Percentiles rank a stretch among this genome's conserved stretches.
These are phyloP conservation scores for Yamadazyma dendronema DNA, from an alignment of 1,139 yeast species.

Conservation along the genomic window DNA sequence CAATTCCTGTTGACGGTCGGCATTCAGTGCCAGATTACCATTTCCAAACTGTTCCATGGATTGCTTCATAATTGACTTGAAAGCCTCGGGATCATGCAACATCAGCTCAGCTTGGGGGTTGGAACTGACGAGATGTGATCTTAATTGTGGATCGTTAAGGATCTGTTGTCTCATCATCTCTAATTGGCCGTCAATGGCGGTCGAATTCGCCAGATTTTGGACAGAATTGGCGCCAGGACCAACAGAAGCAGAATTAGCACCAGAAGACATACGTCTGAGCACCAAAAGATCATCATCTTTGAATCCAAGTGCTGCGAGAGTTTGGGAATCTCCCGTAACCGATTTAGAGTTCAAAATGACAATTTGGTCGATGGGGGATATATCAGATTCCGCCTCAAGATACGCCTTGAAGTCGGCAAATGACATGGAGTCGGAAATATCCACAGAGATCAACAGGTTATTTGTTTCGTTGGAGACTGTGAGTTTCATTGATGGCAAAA, in stretches of 20 bases:
- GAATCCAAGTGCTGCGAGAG: constrained; percentile 48
- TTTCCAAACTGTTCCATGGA: constrained; percentile 21
- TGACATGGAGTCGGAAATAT: constrained; percentile 62
- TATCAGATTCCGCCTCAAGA: constrained; percentile 69
- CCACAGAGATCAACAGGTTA: constrained; percentile 42
- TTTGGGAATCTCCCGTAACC: constrained; percentile 28
- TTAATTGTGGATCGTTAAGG: constrained; percentile 36
- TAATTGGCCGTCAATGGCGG: constrained; percentile 35
- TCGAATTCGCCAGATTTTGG: too few species aligned
- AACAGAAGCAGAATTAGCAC: constrained; percentile 3
- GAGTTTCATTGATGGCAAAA: constrained; percentile 29
- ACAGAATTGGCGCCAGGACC: too few species aligned
- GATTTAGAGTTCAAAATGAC: constrained; percentile 47
- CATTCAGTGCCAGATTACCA: constrained; percentile 6
- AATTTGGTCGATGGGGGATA: constrained; percentile 46
- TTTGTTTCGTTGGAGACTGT: constrained; percentile 33
- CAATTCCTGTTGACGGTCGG: constrained; percentile 45
- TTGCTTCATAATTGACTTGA: constrained; percentile 46
- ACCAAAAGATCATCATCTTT: constrained; percentile 59
- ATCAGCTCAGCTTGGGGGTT: constrained; percentile 45
- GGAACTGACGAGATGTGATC: constrained; percentile 29
- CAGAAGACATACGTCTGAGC: background rate
- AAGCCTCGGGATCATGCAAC: constrained; percentile 52
- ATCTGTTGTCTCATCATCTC: constrained; percentile 52
- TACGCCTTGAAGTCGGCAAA: constrained; percentile 73